Evolutionary conservation across 805 yeast genomes (phyloP), one percentile per base, ranked within the genome.

Genomic region (Spathaspora arborariae): DNA sequence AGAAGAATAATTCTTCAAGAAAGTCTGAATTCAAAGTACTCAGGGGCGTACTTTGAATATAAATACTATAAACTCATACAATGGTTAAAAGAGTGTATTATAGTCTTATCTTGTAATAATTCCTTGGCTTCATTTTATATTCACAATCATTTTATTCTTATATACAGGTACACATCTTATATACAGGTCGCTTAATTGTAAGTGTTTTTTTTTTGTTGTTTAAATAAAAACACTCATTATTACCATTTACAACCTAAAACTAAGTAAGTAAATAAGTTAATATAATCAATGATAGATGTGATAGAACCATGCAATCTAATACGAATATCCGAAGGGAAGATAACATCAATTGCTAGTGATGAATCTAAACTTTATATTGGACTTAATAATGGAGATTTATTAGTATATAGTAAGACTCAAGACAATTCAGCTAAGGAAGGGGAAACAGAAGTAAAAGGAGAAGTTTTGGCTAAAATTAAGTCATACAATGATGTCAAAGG

Each of bases 281-380:
- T 15, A 13, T 10, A 16, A 13, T 15, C 11, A 30, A 30, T 30
- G 35, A 61, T 69, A 43, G 70, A 70, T 46, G 59, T 71, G 24
- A 54, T 71, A 47, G 63, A 67, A 51, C 75, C 75, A 24, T 54
- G 56, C 39, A 66, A 59, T 44, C 57, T 72, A 53, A 58, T 67
- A 46, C 65, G 59, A 54, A 52, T 69, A 20, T 56, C 67, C 3
- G 15, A 20, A 3, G 33, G 15, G 4, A 58, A 53, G 47, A 56
- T 65, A 5, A 49, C 70, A 8, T 57, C 70, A 1, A 50, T 67
- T 0, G 56, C 52, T 42, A 53, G 54, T 39, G 40, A 51, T 34
- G 48, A 52, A 16, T 48, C 50, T 7, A 54, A 52, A 40, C 43
- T 68, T 7, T 69, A 55, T 41, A 56, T 65, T 4, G 76, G 75